Base-by-base conservation (phyloP, 1,284 basidiomycete species). In the Irpex lacteus region DNA sequence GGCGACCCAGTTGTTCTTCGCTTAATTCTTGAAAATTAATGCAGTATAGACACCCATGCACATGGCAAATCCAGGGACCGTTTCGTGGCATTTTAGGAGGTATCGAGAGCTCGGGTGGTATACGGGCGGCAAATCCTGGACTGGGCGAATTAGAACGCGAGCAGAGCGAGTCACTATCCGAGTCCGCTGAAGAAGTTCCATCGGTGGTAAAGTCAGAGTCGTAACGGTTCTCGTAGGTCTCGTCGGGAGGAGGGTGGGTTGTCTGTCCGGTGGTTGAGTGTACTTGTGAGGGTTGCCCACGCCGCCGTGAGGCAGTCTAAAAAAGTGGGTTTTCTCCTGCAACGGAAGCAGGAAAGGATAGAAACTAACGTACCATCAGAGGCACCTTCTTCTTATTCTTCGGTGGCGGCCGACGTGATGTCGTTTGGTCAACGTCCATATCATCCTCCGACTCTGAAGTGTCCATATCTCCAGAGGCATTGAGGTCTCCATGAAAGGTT, bases 191-290 rank as follows among this genome's bases (percentile, higher is more conserved):
- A 19, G 19, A 36, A 26, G 40, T 21, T 3, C 59, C 59, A 52
- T 61, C 47, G 6, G 26, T 52, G 21, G 47, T 53, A 19, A 61
- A 53, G n/a, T 50, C 60, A 40, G 36, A 61, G n/a, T 54, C 47
- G 36, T 54, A 54, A 18, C 26, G 50, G 13, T 38, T 34, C 4
- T 21, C 15, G 44, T 19, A 60, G 13, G 59, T 50, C 19, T 36
- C 49, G 8, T 8, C 44, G 19, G 26, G 54, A 36, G 54, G 54
- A 34, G 19, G 19, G 21, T 3, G 26, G 26, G n/a, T 9, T 34
- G 54, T 13, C 34, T 40, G 58, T 15, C 19, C 55, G 37, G 18
- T 59, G 58, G 13, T 44, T 5, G 40, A 44, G 8, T 11, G 11
- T 44, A 15, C 11, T 15, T 44, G 11, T 44, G 40, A 44, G 15